phyloP scores from a whole-genome alignment of 495 filamentous ascomycete species.

The Xylaria flabelliformis region DNA sequence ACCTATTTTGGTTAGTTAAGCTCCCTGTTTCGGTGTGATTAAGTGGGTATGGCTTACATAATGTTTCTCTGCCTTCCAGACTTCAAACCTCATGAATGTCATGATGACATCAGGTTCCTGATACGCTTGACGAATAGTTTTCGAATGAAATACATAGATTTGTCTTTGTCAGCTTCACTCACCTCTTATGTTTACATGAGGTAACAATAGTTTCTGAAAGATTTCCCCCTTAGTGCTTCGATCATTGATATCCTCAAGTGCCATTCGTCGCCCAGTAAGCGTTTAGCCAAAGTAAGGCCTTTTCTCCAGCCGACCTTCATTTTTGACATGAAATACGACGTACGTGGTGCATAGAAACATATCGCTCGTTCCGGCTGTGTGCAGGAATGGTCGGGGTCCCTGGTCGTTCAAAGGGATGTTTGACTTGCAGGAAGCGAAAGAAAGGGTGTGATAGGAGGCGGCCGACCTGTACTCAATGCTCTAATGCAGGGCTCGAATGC shows the following conservation, averaged over 20 bases:
- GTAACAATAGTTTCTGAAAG: too few relatives aligned
- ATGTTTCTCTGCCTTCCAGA: not conserved
- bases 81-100: not conserved
- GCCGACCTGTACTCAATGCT: conserved; percentile 25
- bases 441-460: conserved; percentile 27
- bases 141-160: not conserved
- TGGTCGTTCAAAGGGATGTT: conserved; percentile 31
- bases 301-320: not conserved
- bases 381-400: conserved; percentile 31
- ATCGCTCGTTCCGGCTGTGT: not conserved
- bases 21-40: not conserved
- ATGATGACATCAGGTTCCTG: not conserved
- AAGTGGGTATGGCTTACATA: not conserved
- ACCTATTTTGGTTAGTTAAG: not conserved
- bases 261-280: not conserved
- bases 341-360: not conserved
- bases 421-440: conserved; percentile 29
- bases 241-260: not conserved
- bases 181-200: too few relatives aligned
- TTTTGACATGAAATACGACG: not conserved
- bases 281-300: not conserved
- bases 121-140: not conserved
- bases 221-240: not conserved
- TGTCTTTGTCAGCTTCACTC: too few relatives aligned
- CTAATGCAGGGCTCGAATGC: conserved; percentile 17